Conservation (phyloP, 306 rosid genomes). For the Gynostemma pentaphyllum region DNA sequence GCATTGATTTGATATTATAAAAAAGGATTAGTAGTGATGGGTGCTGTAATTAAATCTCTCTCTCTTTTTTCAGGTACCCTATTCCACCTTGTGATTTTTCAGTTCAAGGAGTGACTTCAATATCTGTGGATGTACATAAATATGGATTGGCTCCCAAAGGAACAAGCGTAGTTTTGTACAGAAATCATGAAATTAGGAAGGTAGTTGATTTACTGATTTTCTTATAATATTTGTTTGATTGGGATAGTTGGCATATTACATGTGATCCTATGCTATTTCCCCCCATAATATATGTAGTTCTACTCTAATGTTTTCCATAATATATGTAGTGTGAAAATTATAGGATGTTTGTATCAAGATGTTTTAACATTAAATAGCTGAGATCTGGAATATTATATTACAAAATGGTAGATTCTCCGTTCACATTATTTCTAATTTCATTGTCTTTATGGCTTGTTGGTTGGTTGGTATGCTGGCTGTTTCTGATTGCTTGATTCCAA, state of each 20-base stretch:
- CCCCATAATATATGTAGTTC: not conserved
- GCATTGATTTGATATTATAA: not conserved
- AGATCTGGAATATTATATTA: not conserved
- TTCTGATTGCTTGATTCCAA: conserved; percentile 26
- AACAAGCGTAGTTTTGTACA: conserved; percentile 72
- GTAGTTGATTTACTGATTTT: conserved; percentile 25
- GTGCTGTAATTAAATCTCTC: not conserved
- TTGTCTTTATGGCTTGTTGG: conserved; percentile 30
- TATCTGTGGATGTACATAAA: conserved; percentile 92
- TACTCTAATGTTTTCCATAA: too few species aligned
- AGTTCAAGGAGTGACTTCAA: conserved; percentile 86
- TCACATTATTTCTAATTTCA: conserved; percentile 21
- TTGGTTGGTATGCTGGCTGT: conserved; percentile 26
- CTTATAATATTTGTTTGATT: conserved; percentile 4
- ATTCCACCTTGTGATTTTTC: conserved; percentile 86
- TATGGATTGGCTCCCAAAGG: conserved; percentile 98
- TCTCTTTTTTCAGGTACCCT: conserved; percentile 45
- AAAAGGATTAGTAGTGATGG: not conserved
- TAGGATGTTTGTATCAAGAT: not conserved
- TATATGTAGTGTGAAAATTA: not conserved
- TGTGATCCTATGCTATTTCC: too few species aligned
- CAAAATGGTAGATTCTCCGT: not conserved
- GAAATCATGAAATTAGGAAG: conserved; percentile 91
- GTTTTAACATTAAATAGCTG: not conserved
- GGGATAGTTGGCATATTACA: not conserved